Conservation (phyloP, 108 stramenopile genomes). For the Discostella stelligeroides region DNA sequence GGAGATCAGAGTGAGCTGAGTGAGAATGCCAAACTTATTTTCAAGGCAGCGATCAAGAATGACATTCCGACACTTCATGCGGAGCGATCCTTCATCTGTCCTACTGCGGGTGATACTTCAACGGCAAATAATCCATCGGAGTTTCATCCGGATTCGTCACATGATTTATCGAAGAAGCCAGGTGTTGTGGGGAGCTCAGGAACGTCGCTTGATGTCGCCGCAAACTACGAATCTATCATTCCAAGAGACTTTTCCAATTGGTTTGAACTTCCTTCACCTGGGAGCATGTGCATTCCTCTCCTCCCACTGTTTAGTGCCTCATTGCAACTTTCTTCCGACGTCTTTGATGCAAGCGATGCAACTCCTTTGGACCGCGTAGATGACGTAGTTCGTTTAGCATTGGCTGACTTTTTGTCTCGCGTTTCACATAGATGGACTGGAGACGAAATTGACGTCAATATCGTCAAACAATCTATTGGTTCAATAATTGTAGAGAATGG, state of each 20-base stretch:
- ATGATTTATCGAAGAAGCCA: neutral
- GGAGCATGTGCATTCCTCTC: conserved; percentile 29
- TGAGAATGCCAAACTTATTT: conserved; percentile 31
- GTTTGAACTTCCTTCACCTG: conserved; percentile 43
- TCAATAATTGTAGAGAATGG: conserved; percentile 27
- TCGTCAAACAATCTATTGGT: conserved; percentile 18
- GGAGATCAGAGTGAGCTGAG: conserved; percentile 29
- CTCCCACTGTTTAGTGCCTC: conserved; percentile 23
- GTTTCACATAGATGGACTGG: neutral
- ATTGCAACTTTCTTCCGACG: conserved; percentile 15
- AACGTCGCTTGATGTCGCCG: conserved; percentile 3
- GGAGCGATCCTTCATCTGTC: neutral
- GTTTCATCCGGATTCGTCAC: neutral
- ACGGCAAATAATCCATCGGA: neutral
- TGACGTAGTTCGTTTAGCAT: conserved; percentile 19
- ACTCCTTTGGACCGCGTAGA: conserved; percentile 22
- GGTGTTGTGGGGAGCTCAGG: conserved; percentile 10
- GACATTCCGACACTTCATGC: conserved; percentile 9
- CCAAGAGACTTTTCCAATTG: conserved; percentile 34
- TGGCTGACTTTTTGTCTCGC: conserved; percentile 4
- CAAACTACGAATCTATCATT: conserved; percentile 30
- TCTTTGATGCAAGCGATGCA: conserved; percentile 1
- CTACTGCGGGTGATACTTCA: neutral
- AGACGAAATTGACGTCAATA: neutral
- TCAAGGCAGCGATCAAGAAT: conserved; percentile 33